These are phyloP conservation scores for Clonostachys chloroleuca DNA, from an alignment of 2,329 filamentous ascomycete species.

Conservation along the genomic window DNA sequence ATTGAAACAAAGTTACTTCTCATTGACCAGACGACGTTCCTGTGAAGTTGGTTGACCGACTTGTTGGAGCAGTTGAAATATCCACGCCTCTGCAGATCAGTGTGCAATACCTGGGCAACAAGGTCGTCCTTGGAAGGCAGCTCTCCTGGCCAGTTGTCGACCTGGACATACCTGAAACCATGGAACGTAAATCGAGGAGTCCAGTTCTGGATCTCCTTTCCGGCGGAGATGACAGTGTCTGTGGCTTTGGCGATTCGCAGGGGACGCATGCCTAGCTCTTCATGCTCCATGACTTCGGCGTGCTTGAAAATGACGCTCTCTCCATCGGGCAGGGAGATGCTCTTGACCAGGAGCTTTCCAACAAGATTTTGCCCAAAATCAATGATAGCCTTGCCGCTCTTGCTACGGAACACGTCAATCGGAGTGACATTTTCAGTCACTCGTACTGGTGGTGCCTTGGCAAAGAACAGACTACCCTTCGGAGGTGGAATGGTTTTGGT, in stretches of 20 bases:
- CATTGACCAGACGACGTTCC: slow-evolving; percentile 40
- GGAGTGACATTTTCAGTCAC: slow-evolving; percentile 13
- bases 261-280: slow-evolving; percentile 30
- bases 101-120: slow-evolving; percentile 35
- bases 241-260: slow-evolving; percentile 27
- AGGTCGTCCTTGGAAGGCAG: slow-evolving; percentile 1
- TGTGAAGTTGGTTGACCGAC: slow-evolving; percentile 46
- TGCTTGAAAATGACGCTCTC: slow-evolving; percentile 42
- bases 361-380: slow-evolving; percentile 57
- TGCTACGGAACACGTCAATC: slow-evolving; percentile 11
- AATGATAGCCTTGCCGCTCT: slow-evolving; percentile 33
- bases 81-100: slow-evolving; percentile 44
- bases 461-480: slow-evolving; percentile 25
- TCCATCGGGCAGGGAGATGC: slow-evolving; percentile 12
- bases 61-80: slow-evolving; percentile 45
- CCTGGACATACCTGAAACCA: slow-evolving; percentile 45
- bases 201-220: background rate
- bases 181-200: slow-evolving; percentile 39
- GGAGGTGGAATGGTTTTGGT: slow-evolving; percentile 13
- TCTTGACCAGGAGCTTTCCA: slow-evolving; percentile 24
- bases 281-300: slow-evolving; percentile 49
- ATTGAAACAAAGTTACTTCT: slow-evolving; percentile 52
- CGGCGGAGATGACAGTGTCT: background rate
- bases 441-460: slow-evolving; percentile 38
- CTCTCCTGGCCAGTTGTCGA: slow-evolving; percentile 23